These are phyloP conservation scores for Chaetomium sp. DNA, from an alignment of 2,329 filamentous ascomycete species.

Conservation along the genomic window DNA sequence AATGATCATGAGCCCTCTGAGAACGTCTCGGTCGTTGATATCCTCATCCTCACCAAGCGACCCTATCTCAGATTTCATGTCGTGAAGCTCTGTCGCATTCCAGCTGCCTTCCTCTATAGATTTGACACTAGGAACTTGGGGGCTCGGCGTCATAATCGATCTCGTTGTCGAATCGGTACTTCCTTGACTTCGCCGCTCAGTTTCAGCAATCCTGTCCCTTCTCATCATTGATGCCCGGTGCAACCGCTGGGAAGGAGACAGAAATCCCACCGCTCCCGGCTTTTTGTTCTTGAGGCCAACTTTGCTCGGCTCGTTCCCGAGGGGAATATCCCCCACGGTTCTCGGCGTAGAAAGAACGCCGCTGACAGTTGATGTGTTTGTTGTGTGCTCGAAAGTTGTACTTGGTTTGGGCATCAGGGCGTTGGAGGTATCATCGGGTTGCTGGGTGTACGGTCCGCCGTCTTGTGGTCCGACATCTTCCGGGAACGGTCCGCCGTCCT, in stretches of 20 bases:
- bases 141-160: too few relatives aligned
- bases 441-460: neutral
- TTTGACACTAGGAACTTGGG: too few relatives aligned
- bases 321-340: neutral
- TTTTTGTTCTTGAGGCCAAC: neutral
- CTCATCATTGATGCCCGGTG: neutral
- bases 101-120: neutral
- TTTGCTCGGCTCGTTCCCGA: too few relatives aligned
- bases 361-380: neutral
- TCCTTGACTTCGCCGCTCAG: too few relatives aligned
- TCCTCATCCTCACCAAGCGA: slow-evolving; percentile 28
- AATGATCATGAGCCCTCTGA: slow-evolving; percentile 49
- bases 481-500: neutral
- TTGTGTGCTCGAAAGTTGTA: too few relatives aligned
- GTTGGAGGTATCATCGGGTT: too few relatives aligned
- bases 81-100: neutral
- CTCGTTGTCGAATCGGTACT: too few relatives aligned
- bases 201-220: too few relatives aligned
- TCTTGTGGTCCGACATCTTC: neutral
- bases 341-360: neutral
- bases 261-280: neutral
- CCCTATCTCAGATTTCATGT: neutral
- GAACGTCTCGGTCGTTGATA: slow-evolving; percentile 45
- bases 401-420: too few relatives aligned
- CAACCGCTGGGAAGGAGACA: slow-evolving; percentile 13